phyloP scores from a whole-genome alignment of 169 alveolate species.

The Amoebophrya sp. region DNA sequence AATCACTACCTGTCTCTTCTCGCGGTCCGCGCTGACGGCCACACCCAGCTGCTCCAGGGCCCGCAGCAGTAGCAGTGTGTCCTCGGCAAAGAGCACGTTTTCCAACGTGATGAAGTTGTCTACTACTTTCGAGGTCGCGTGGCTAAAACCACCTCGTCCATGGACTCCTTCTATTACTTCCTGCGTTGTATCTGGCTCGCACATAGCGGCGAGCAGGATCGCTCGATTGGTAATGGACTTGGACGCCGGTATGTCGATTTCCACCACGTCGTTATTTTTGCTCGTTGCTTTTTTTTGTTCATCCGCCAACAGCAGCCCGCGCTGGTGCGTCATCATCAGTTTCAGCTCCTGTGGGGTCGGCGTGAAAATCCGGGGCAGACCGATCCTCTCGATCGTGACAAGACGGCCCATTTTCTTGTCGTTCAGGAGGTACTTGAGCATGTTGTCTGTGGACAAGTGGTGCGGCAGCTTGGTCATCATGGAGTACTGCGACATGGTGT shows the following conservation, averaged over 20 bases:
- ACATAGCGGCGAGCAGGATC: neutral
- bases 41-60: neutral
- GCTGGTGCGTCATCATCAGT: neutral
- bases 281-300: neutral
- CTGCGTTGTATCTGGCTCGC: too few species aligned
- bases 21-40: neutral
- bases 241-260: neutral
- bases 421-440: neutral
- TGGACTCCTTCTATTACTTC: too few species aligned
- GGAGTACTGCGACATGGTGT: neutral
- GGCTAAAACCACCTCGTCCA: too few species aligned
- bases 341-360: neutral
- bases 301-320: neutral
- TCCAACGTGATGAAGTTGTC: neutral
- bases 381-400: neutral
- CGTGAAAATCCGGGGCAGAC: neutral
- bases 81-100: neutral
- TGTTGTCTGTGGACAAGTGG: neutral
- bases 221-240: constrained; percentile 3
- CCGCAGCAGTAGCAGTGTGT: neutral
- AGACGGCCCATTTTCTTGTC: neutral
- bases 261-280: neutral
- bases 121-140: neutral
- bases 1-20: neutral
- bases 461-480: neutral